These are phyloP conservation scores for Blattamonas nauphoetae DNA, from an alignment of 78 protist species.

Conservation along the genomic window DNA sequence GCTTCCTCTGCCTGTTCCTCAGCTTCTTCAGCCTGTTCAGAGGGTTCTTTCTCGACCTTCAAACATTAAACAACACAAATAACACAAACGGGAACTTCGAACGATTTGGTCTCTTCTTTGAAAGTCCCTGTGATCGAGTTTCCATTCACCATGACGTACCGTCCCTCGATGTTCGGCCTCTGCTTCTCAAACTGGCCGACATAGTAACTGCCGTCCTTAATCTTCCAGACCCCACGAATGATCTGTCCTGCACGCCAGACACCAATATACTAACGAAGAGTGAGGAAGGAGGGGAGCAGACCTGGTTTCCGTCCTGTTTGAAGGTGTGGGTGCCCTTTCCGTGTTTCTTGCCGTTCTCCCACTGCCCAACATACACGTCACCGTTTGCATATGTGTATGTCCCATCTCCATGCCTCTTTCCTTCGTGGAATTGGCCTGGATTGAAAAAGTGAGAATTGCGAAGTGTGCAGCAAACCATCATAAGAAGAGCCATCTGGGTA, in stretches of 20 bases:
- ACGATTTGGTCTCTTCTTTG: not conserved
- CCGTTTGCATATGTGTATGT: slow-evolving; percentile 20
- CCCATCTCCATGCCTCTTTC: slow-evolving; percentile 15
- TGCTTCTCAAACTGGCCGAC: not conserved
- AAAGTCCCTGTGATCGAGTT: not conserved
- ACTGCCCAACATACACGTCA: slow-evolving; percentile 3
- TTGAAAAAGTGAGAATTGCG: not conserved
- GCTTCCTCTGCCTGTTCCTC: not conserved
- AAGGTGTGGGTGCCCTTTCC: slow-evolving; percentile 6
- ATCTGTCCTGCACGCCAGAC: not conserved
- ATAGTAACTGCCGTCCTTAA: not conserved
- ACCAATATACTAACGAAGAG: not conserved
- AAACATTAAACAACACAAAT: not conserved
- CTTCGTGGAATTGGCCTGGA: not conserved
- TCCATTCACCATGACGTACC: not conserved
- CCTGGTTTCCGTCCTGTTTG: not conserved
- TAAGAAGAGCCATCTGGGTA: slow-evolving; percentile 14
- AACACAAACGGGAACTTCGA: not conserved
- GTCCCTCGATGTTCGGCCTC: not conserved
- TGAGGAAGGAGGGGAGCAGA: not conserved
- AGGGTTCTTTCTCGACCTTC: not conserved
- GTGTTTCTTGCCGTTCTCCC: not conserved
- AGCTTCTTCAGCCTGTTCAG: not conserved
- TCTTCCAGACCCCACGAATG: not conserved
- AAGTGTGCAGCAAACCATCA: not conserved